Conservation (phyloP, 176 grass and related monocot genomes). For the Aegilops sharonensis region DNA sequence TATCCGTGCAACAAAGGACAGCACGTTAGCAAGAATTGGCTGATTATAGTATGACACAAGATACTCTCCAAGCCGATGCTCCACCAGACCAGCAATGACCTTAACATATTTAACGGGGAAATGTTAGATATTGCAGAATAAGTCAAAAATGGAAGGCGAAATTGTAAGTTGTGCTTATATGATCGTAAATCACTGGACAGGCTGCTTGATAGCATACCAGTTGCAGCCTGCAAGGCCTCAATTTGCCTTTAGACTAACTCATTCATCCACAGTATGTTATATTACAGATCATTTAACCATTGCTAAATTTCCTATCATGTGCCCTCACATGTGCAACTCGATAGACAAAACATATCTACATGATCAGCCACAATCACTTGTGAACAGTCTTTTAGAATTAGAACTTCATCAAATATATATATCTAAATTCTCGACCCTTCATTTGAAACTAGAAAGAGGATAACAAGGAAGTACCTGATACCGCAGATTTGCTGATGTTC, state of each 20-base stretch:
- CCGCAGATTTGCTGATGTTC: conserved; percentile 92
- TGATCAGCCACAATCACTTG: not conserved
- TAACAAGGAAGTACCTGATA: conserved; percentile 68
- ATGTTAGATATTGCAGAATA: not conserved
- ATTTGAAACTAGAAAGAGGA: not conserved
- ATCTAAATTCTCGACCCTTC: not conserved
- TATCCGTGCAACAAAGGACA: conserved; percentile 77
- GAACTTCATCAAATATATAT: not conserved
- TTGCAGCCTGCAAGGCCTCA: not conserved
- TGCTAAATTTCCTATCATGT: not conserved
- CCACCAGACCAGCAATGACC: conserved; percentile 93
- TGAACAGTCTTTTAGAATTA: not conserved
- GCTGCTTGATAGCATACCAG: not conserved
- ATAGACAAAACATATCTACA: not conserved
- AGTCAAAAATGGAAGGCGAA: not conserved
- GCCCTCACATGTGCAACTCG: not conserved
- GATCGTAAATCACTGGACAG: not conserved
- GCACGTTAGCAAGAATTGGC: conserved; percentile 58
- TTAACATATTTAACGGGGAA: conserved; percentile 42
- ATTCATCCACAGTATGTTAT: not conserved
- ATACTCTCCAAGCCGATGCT: conserved; percentile 84
- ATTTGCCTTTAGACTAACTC: not conserved
- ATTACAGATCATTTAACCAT: not conserved
- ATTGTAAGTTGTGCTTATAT: not conserved
- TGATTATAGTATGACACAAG: conserved; percentile 73